phyloP scores from a whole-genome alignment of 306 rosid genomes.

The Trifolium pratense region DNA sequence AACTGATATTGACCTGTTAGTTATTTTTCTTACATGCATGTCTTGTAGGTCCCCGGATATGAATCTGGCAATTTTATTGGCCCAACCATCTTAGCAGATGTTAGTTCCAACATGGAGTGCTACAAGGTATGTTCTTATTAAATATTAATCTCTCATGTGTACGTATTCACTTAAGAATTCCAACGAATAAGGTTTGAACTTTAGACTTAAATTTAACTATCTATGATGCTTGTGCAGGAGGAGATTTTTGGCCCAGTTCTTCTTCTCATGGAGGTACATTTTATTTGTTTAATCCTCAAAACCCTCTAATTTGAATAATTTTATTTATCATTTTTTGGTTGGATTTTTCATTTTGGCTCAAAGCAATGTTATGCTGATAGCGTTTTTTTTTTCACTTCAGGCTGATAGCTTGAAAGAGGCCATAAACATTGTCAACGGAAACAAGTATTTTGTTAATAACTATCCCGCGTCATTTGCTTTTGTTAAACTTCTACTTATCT shows the following conservation, averaged over 20 bases:
- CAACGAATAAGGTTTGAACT: slow-evolving; percentile 22
- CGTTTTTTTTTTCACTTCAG: slow-evolving; percentile 48
- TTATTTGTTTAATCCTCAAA: slow-evolving; percentile 26
- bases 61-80: slow-evolving; percentile 94
- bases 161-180: not conserved
- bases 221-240: slow-evolving; percentile 61
- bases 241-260: slow-evolving; percentile 98
- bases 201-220: slow-evolving; percentile 23
- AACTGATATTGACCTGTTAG: slow-evolving; percentile 2
- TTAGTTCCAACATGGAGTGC: slow-evolving; percentile 76
- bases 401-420: slow-evolving; percentile 93
- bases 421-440: slow-evolving; percentile 69
- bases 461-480: not conserved
- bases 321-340: not conserved
- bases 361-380: slow-evolving; percentile 24
- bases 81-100: slow-evolving; percentile 79
- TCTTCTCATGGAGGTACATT: slow-evolving; percentile 73
- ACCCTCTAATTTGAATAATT: not conserved
- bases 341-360: not conserved
- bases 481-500: not conserved
- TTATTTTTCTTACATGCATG: slow-evolving; percentile 27
- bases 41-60: slow-evolving; percentile 78
- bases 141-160: not conserved
- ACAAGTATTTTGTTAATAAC: slow-evolving; percentile 57
- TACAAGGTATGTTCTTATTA: slow-evolving; percentile 64